These are phyloP conservation scores for Neofusicoccum sp. DNA, from an alignment of 2,329 filamentous ascomycete genomes.

Conservation along the genomic window DNA sequence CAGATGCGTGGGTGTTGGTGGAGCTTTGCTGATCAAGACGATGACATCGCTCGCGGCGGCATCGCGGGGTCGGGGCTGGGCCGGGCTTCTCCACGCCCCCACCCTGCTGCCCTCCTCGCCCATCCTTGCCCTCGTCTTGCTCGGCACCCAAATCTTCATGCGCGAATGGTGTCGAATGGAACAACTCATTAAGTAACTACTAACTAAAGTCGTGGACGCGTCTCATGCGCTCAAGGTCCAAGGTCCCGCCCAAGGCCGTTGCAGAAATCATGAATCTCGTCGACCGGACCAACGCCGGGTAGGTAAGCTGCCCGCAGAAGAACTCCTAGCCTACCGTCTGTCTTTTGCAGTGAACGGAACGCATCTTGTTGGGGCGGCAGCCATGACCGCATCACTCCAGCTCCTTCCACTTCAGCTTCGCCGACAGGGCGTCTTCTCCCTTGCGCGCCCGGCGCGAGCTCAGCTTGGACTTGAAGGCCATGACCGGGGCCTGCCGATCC, in stretches of 20 bases:
- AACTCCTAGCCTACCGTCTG: background rate
- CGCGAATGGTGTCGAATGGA: background rate
- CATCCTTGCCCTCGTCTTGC: too few relatives aligned
- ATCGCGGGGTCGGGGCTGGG: background rate
- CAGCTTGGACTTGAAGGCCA: constrained; percentile 10
- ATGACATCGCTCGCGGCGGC: constrained; percentile 2
- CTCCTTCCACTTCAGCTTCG: background rate
- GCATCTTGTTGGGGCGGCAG: background rate
- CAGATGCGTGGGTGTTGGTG: background rate
- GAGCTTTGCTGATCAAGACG: constrained; percentile 4
- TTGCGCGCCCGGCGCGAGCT: background rate
- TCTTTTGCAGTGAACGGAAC: too few relatives aligned
- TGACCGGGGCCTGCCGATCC: background rate
- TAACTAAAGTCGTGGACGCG: constrained; percentile 8
- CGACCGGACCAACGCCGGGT: background rate
- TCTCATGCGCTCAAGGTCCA: background rate
- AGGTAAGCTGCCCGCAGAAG: background rate
- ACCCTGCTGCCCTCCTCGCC: background rate
- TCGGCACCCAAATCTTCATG: too few relatives aligned
- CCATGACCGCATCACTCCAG: background rate
- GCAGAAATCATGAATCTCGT: constrained; percentile 6
- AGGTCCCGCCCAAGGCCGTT: constrained; percentile 6
- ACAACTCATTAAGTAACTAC: background rate
- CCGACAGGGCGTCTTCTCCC: background rate
- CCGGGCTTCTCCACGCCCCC: constrained; percentile 6